phyloP scores from a whole-genome alignment of 192 early-diverging fungal species.

The Coemansia sp. region DNA sequence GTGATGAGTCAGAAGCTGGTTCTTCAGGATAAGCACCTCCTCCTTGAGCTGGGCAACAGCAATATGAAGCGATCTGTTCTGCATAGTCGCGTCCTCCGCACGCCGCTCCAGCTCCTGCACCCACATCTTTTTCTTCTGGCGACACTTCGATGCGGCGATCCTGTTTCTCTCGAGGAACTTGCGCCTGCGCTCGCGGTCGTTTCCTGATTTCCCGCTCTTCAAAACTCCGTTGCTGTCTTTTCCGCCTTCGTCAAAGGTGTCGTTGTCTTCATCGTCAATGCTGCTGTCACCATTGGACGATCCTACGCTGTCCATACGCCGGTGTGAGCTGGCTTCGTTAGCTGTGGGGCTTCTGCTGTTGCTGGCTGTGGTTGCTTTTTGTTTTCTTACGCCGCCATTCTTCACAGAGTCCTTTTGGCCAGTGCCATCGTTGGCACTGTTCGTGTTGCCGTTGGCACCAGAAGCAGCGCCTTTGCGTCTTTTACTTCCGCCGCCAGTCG shows the following conservation, averaged over 20 bases:
- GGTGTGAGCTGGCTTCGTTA: slow-evolving; percentile 3
- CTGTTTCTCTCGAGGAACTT: slow-evolving; percentile 89
- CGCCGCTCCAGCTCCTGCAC: slow-evolving; percentile 73
- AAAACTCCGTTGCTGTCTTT: slow-evolving; percentile 11
- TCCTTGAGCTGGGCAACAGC: slow-evolving; percentile 52
- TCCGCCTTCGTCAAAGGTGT: slow-evolving; percentile 6
- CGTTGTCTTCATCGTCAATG: slow-evolving; percentile 6
- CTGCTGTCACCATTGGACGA: slow-evolving; percentile 8
- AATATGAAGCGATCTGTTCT: slow-evolving; percentile 50
- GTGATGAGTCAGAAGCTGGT: slow-evolving; percentile 56
- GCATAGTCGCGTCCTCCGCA: slow-evolving; percentile 56
- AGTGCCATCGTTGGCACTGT: slow-evolving; percentile 16
- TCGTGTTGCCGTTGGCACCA: slow-evolving; percentile 23
- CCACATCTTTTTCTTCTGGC: slow-evolving; percentile 93
- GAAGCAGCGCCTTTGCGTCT: neutral
- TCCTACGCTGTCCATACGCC: slow-evolving; percentile 1
- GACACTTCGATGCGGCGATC: slow-evolving; percentile 84
- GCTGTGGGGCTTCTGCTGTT: neutral
- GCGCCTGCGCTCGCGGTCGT: slow-evolving; percentile 65
- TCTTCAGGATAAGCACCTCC: slow-evolving; percentile 54
- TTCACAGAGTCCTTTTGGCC: slow-evolving; percentile 14
- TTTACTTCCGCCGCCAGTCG: neutral
- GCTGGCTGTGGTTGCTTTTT: neutral
- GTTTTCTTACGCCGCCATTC: slow-evolving; percentile 27
- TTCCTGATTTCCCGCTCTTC: slow-evolving; percentile 44